These are phyloP conservation scores for Phoma sp. DNA, from an alignment of 2,329 filamentous ascomycete species.

Conservation along the genomic window DNA sequence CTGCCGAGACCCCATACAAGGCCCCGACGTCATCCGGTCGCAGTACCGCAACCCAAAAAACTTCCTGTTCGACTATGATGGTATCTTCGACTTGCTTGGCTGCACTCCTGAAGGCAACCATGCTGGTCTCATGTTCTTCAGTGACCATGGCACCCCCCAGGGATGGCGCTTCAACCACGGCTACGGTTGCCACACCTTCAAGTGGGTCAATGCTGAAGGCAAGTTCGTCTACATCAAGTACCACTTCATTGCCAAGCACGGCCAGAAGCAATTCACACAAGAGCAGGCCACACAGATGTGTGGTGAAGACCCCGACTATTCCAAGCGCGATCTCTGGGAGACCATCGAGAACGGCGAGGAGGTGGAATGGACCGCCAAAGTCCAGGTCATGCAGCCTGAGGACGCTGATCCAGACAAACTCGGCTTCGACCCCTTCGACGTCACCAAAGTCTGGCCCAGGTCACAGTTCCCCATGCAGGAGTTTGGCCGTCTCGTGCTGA, in stretches of 20 bases:
- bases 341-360: slow-evolving; percentile 52
- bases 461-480: slow-evolving; percentile 57
- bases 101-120: slow-evolving; percentile 58
- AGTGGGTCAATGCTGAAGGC: slow-evolving; percentile 56
- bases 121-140: slow-evolving; percentile 58
- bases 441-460: slow-evolving; percentile 61
- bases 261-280: slow-evolving; percentile 57
- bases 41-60: slow-evolving; percentile 56
- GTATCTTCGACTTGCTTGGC: slow-evolving; percentile 57
- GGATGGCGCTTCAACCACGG: slow-evolving; percentile 52
- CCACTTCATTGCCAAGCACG: slow-evolving; percentile 56
- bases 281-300: slow-evolving; percentile 54
- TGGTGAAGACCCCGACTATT: slow-evolving; percentile 60
- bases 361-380: slow-evolving; percentile 53
- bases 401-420: slow-evolving; percentile 56
- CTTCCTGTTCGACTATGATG: slow-evolving; percentile 58
- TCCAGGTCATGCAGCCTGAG: slow-evolving; percentile 56
- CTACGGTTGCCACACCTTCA: slow-evolving; percentile 58
- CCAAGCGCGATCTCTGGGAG: slow-evolving; percentile 56
- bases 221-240: slow-evolving; percentile 61
- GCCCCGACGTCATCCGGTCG: slow-evolving; percentile 57
- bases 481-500: slow-evolving; percentile 59
- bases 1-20: slow-evolving; percentile 56
- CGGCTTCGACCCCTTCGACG: slow-evolving; percentile 61
- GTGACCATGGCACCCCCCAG: slow-evolving; percentile 57